phyloP scores from a whole-genome alignment of 1,139 yeast genomes.

The Nakaseomyces sp. region DNA sequence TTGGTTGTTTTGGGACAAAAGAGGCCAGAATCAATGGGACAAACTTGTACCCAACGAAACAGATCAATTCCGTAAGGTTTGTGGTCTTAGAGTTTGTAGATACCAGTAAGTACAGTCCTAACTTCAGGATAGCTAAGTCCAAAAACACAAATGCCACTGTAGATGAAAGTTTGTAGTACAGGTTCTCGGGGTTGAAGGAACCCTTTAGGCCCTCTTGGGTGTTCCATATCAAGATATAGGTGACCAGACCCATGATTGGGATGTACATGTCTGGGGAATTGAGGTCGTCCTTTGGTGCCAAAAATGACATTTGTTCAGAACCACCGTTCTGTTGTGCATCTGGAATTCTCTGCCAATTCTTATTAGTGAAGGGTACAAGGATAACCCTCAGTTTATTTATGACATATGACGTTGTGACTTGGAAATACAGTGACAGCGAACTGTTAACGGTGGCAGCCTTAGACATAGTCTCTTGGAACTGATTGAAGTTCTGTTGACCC shows the following conservation, averaged over 20 bases:
- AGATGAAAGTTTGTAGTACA: conserved; percentile 85
- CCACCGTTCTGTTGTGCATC: conserved; percentile 28
- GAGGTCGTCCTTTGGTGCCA: conserved; percentile 44
- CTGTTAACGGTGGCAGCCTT: conserved; percentile 25
- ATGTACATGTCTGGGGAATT: conserved; percentile 96
- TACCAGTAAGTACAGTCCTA: conserved; percentile 52
- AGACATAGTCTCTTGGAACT: conserved; percentile 28
- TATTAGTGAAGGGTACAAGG: conserved; percentile 78
- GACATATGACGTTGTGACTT: conserved; percentile 85
- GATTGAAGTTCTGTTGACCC: conserved; percentile 28
- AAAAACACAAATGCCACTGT: conserved; percentile 74
- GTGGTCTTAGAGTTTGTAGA: conserved; percentile 30
- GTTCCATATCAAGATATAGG: conserved; percentile 81
- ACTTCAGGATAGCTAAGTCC: conserved; percentile 54
- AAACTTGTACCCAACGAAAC: conserved; percentile 92
- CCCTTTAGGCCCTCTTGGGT: conserved; percentile 81
- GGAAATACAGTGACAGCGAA: conserved; percentile 56
- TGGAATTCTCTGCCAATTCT: conserved; percentile 61
- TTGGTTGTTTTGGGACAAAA: conserved; percentile 36
- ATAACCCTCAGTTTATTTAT: conserved; percentile 62
- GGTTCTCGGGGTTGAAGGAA: conserved; percentile 84
- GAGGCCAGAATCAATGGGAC: conserved; percentile 61
- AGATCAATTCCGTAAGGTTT: conserved; percentile 69
- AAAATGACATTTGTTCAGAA: conserved; percentile 16
- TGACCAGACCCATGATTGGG: conserved; percentile 86